Evolutionary conservation across 2,329 filamentous ascomycete species (phyloP).

Genomic region (Trichophaea hybrida): DNA sequence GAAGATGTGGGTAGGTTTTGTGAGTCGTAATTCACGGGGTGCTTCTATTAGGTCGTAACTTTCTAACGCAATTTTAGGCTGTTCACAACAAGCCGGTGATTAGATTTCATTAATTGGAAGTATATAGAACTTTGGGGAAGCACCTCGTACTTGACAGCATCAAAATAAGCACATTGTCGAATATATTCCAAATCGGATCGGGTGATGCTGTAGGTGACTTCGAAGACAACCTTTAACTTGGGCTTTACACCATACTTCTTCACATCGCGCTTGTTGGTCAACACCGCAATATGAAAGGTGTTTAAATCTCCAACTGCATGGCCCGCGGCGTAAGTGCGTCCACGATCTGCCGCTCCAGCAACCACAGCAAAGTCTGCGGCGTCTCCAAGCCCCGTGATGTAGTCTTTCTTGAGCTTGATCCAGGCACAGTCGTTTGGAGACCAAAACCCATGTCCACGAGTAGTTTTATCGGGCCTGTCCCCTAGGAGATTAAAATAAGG

Average conservation of each 20-base stretch:
- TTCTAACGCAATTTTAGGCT: constrained; percentile 4
- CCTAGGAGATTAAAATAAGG: constrained; percentile 53
- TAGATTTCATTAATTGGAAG: not conserved
- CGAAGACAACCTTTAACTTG: constrained; percentile 29
- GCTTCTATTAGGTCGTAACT: constrained; percentile 13
- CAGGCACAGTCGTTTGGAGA: constrained; percentile 31
- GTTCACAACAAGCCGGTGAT: not conserved
- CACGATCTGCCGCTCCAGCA: constrained; percentile 42
- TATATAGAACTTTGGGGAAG: not conserved
- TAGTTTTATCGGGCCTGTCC: constrained; percentile 22
- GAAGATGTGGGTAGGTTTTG: constrained; percentile 40
- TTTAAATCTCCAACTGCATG: not conserved
- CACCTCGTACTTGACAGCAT: constrained; percentile 28
- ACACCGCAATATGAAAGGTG: constrained; percentile 15
- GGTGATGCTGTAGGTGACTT: constrained; percentile 34
- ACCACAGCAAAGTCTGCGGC: constrained; percentile 70
- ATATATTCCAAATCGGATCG: constrained; percentile 34
- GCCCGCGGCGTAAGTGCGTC: constrained; percentile 2
- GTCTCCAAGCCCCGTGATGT: constrained; percentile 63
- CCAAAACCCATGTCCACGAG: constrained; percentile 7
- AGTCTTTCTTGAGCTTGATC: constrained; percentile 83
- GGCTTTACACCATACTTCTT: constrained; percentile 25
- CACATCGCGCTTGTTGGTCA: constrained; percentile 53
- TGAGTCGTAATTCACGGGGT: constrained; percentile 21
- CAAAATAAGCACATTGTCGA: constrained; percentile 33